These are phyloP conservation scores for Coccomyxa sp. DNA, from an alignment of 139 green algal genomes.

Conservation along the genomic window DNA sequence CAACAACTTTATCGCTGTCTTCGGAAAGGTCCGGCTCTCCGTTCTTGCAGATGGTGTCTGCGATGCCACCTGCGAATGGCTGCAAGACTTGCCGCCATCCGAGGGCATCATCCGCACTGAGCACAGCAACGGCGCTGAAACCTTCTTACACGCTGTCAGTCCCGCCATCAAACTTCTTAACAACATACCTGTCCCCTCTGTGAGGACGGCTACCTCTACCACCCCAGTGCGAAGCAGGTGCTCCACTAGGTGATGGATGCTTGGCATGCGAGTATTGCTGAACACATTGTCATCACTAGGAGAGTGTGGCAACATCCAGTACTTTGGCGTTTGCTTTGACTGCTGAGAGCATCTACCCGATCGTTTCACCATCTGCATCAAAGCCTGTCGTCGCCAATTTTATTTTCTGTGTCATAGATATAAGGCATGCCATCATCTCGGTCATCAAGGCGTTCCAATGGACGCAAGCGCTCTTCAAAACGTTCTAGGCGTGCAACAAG, in stretches of 20 bases:
- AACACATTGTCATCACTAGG: background rate
- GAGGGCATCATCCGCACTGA: no score
- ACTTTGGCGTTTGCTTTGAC: background rate
- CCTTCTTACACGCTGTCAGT: no score
- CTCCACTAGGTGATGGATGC: background rate
- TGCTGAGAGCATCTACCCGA: background rate
- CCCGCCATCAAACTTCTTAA: no score
- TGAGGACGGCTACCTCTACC: background rate
- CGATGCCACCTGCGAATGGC: no score
- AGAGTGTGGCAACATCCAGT: background rate
- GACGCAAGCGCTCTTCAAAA: background rate
- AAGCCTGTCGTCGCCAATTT: background rate
- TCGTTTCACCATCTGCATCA: background rate
- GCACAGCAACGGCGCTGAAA: no score
- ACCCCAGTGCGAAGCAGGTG: background rate
- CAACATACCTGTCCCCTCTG: no score
- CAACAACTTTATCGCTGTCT: no score
- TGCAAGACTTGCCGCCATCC: no score
- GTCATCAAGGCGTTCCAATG: background rate
- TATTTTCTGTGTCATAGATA: background rate
- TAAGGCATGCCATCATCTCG: slow-evolving; percentile 1
- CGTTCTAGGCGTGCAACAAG: background rate
- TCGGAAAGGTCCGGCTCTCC: no score
- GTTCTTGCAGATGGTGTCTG: no score
- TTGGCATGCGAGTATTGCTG: background rate